Conservation (phyloP, 176 grass and related monocot species). For the Triticum dicoccoides region DNA sequence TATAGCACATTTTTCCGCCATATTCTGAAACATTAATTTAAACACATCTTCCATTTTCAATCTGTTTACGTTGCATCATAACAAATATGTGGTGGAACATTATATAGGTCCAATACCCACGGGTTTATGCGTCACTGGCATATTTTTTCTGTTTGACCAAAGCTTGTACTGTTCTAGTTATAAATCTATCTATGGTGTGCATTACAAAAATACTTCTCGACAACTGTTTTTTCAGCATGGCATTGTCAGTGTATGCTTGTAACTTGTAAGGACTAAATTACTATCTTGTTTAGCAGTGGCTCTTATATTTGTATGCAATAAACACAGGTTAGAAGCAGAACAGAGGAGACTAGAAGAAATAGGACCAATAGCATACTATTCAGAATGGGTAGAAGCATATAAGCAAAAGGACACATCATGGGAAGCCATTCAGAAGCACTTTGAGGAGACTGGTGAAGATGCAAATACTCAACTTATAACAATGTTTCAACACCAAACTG, state of each 20-base stretch:
- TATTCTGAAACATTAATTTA: constrained; percentile 13
- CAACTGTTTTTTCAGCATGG: background rate
- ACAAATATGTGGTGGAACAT: background rate
- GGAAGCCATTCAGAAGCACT: constrained; percentile 72
- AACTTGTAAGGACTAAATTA: background rate
- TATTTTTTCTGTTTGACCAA: background rate
- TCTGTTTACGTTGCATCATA: background rate
- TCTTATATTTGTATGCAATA: constrained; percentile 41
- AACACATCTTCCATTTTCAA: background rate
- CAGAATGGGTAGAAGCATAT: constrained; percentile 93
- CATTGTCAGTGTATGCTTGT: background rate
- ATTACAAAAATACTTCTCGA: background rate
- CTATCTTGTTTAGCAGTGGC: background rate
- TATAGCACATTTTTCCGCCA: background rate
- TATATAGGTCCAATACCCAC: background rate
- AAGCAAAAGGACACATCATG: constrained; percentile 69
- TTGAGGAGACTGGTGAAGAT: constrained; percentile 87
- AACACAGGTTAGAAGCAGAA: constrained; percentile 78
- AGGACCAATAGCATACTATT: constrained; percentile 93
- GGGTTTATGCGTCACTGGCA: background rate
- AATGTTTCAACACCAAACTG: constrained; percentile 91
- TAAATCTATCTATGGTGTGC: background rate
- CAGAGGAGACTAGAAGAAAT: constrained; percentile 69
- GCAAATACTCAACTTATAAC: constrained; percentile 73
- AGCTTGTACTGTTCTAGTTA: constrained; percentile 1